Evolutionary conservation across 1,139 yeast genomes (phyloP).

Genomic region (Tardiomyces depauwii): DNA sequence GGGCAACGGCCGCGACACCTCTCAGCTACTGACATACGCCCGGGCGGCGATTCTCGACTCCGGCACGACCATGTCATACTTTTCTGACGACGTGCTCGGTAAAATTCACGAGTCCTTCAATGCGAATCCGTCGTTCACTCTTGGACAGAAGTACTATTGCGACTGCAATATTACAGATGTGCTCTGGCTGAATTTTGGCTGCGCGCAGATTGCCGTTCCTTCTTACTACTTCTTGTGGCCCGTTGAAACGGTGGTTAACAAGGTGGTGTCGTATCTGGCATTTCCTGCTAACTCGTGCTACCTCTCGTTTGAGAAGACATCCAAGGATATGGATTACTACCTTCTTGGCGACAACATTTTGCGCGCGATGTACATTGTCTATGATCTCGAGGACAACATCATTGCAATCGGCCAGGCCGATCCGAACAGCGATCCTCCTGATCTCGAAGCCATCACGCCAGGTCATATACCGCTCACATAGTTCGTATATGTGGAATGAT

Average conservation of each 20-base stretch:
- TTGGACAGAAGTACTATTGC: slow-evolving; percentile 26
- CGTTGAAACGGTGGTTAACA: slow-evolving; percentile 22
- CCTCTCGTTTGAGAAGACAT: slow-evolving; percentile 22
- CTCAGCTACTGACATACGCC: slow-evolving; percentile 5
- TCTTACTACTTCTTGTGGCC: slow-evolving; percentile 33
- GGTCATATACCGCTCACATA: slow-evolving; percentile 11
- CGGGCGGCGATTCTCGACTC: slow-evolving; percentile 48
- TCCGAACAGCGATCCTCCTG: slow-evolving; percentile 14
- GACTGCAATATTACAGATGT: slow-evolving; percentile 27
- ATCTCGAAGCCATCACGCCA: slow-evolving; percentile 21
- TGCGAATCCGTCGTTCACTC: slow-evolving; percentile 27
- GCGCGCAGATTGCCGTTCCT: slow-evolving; percentile 37
- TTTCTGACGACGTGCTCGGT: slow-evolving; percentile 34
- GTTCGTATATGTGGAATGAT: neutral
- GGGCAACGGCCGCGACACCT: neutral
- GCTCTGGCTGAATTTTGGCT: slow-evolving; percentile 41
- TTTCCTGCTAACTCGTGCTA: slow-evolving; percentile 29
- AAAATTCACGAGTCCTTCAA: slow-evolving; percentile 21
- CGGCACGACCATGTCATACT: slow-evolving; percentile 51
- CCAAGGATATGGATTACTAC: slow-evolving; percentile 21
- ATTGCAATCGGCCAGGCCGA: slow-evolving; percentile 43
- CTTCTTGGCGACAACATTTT: slow-evolving; percentile 42
- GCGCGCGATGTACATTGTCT: slow-evolving; percentile 43
- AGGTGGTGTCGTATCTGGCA: slow-evolving; percentile 19
- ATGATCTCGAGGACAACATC: slow-evolving; percentile 40